Evolutionary conservation across 2,329 filamentous ascomycete genomes (phyloP), one percentile per base, ranked within the genome.

Genomic region (Madurella fahalii): DNA sequence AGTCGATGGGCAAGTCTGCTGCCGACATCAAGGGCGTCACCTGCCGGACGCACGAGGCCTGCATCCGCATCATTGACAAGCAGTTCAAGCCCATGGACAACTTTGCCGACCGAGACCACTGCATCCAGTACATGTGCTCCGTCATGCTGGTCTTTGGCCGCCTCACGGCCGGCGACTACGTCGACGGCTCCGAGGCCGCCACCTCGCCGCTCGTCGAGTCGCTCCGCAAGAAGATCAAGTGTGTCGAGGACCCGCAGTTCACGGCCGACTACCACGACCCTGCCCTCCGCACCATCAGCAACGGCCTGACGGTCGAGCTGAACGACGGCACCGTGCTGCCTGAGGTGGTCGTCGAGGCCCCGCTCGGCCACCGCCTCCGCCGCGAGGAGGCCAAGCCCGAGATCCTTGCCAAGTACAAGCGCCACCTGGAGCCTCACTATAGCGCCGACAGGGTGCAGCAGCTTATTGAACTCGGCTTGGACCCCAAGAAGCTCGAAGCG

Each of bases 31-130:
- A 95, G 78, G 82, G 82, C 58, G 84, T 99, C 67, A 91, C 87
- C 65, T 96, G 93, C 84, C 87, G 94, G 67, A 99, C 94, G 9
- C 94, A 99, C 78, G 94, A 99, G 77, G 94, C 94, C 56, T 97
- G 94, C 78, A 84, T 99, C 70, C 91, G 94, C 68, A 99, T 99
- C 76, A 99, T 99, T 68, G 94, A 99, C 83, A 99, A 99, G 83
- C 94, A 99, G 77, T 95, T 96, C 83, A 97, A 96, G 83, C 86
- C 92, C 65, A 95, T 99, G 90, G 92, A 96, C 80, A 99, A 99
- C 85, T 99, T 97, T 69, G 94, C 94, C 69, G 94, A 99, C 77
- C 91, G 94, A 69, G 94, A 99, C 76, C 94, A 99, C 83, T 99
- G 94, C 77, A 93, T 99, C 64, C 94, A 97, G 79, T 99, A 99